These are phyloP conservation scores for Pseudocercospora crystallina DNA, from an alignment of 2,329 filamentous ascomycete species.

Conservation along the genomic window DNA sequence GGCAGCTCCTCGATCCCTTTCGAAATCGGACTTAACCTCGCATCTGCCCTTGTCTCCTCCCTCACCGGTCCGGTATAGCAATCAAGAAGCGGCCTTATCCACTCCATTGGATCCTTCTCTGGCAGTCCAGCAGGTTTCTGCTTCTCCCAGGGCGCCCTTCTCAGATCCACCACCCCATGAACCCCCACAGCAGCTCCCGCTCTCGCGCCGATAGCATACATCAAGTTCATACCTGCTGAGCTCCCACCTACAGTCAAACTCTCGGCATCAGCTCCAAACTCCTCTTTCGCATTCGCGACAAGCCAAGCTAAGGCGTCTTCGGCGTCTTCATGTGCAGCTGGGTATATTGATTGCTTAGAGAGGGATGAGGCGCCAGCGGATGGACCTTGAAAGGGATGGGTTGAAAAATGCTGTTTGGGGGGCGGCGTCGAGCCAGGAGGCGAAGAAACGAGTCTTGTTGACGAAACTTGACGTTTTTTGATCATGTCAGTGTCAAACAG, in stretches of 20 bases:
- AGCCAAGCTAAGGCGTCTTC: slow-evolving; percentile 47
- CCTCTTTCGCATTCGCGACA: slow-evolving; percentile 37
- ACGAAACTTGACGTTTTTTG: neutral
- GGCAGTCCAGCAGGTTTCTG: slow-evolving; percentile 37
- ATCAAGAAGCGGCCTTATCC: slow-evolving; percentile 46
- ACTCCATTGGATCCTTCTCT: slow-evolving; percentile 39
- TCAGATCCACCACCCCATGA: slow-evolving; percentile 44
- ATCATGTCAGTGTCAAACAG: too few relatives aligned
- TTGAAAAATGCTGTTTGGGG: slow-evolving; percentile 37
- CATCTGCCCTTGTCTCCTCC: slow-evolving; percentile 31
- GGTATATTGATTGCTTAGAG: slow-evolving; percentile 48
- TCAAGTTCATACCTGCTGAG: slow-evolving; percentile 48
- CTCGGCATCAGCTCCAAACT: slow-evolving; percentile 41
- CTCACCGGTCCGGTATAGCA: slow-evolving; percentile 41
- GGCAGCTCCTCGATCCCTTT: slow-evolving; percentile 39
- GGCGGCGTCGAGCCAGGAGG: slow-evolving; percentile 21
- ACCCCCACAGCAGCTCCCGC: slow-evolving; percentile 43
- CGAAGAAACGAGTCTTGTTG: neutral
- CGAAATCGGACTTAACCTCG: slow-evolving; percentile 42
- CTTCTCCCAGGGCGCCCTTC: slow-evolving; percentile 44
- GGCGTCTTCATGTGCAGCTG: slow-evolving; percentile 44
- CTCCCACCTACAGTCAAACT: slow-evolving; percentile 47
- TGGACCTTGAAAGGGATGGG: slow-evolving; percentile 39
- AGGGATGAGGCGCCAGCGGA: slow-evolving; percentile 47
- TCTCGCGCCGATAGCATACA: slow-evolving; percentile 35